Evolutionary conservation across 805 yeast species (phyloP), one percentile per base, ranked within the genome.

Genomic region (Cyberlindnera samutprakarnensis): DNA sequence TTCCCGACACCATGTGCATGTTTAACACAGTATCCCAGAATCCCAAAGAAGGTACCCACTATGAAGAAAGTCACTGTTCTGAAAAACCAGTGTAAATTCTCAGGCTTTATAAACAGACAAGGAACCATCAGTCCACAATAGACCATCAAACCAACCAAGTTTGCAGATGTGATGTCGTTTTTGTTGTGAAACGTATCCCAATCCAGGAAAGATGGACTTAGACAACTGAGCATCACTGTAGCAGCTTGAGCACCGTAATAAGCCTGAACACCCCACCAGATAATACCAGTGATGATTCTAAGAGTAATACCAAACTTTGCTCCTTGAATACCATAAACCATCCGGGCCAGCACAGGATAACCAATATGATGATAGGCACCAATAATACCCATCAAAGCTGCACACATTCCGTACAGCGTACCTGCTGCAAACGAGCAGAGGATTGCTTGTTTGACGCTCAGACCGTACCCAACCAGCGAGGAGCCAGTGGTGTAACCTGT

Each of bases 251-350:
- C 60, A 30, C 61, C 60, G 30, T 53, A 53, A 43, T 54, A 53
- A 7, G 64, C 53, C 37, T 57, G 56, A 28, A 57, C 60, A 14
- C 66, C 66, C 43, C 56, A 62, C 60, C 66, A 57, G 24, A 62
- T 54, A 21, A 54, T 51, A 15, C 62, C 60, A 3, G 57, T 52
- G 25, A 58, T 51, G 32, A 59, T 49, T 30, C 66, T 50, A 24
- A 61, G 55, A 26, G 57, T 45, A 21, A 61, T 54, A 21, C 58
- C 59, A 21, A 61, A 49, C 25, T 43, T 44, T 7, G 59, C 53
- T 9, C 62, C 58, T 20, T 51, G 41, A 27, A 61, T 55, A 10
- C 67, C 67, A 41, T 54, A 62, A 10, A 54, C 44, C 30, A 57
- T 46, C 43, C 66, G 52, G 9, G 63, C 59, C 23, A 53, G 37